phyloP scores from a whole-genome alignment of 495 filamentous ascomycete genomes.

The Apiosordaria backusii region DNA sequence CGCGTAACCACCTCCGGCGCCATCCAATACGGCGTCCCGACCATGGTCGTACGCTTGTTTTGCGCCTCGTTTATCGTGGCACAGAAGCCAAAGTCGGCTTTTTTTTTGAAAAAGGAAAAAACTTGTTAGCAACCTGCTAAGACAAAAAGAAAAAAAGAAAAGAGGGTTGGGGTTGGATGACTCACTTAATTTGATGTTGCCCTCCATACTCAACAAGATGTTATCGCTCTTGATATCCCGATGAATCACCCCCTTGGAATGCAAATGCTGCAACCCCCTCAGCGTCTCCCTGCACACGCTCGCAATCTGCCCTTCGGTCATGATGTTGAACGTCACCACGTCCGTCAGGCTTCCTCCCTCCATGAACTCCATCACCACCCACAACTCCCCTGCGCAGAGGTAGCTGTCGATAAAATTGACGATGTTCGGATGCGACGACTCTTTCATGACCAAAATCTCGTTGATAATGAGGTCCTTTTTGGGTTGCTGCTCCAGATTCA shows the following conservation, averaged over 20 bases:
- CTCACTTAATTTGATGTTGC: constrained; percentile 96
- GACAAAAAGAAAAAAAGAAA: not conserved
- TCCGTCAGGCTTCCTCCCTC: constrained; percentile 96
- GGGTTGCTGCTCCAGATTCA: constrained; percentile 97
- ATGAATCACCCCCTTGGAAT: constrained; percentile 97
- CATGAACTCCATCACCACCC: constrained; percentile 99
- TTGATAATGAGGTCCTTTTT: constrained; percentile 99
- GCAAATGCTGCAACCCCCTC: constrained; percentile 87
- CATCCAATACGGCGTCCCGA: constrained; percentile 99
- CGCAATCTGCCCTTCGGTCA: constrained; percentile 95
- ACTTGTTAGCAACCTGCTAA: constrained; percentile 8
- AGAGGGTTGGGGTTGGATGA: constrained; percentile 17
- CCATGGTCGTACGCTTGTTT: constrained; percentile 98
- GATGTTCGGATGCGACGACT: constrained; percentile 96
- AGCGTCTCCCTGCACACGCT: constrained; percentile 92
- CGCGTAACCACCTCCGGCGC: constrained; percentile 95
- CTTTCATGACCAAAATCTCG: constrained; percentile 98
- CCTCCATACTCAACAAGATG: constrained; percentile 89
- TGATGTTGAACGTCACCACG: constrained; percentile 98
- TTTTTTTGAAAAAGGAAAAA: not conserved
- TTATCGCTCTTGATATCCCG: constrained; percentile 99
- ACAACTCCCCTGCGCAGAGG: constrained; percentile 80
- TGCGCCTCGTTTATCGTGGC: constrained; percentile 97
- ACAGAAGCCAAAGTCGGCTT: constrained; percentile 98
- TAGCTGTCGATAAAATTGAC: constrained; percentile 99